Evolutionary conservation across 495 filamentous ascomycete genomes (phyloP).

Genomic region (Tuber microsphaerosporum): DNA sequence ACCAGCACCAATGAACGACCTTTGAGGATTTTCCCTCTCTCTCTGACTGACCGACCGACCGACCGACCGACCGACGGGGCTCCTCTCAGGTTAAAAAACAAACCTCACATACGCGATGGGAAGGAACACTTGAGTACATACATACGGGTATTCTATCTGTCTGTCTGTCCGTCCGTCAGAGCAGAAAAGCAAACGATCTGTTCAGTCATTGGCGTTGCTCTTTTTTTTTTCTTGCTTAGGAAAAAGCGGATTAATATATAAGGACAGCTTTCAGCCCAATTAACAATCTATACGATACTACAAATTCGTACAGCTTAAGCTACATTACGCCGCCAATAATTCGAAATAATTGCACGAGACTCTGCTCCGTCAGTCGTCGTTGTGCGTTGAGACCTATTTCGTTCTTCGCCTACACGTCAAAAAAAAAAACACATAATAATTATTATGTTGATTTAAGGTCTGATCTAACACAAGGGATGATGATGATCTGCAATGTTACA

Average conservation of each 20-base stretch:
- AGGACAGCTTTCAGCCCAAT: constrained; percentile 4
- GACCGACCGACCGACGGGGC: background rate
- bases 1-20: background rate
- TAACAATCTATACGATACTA: background rate
- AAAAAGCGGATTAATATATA: constrained; percentile 3
- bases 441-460: background rate
- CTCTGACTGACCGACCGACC: background rate
- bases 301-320: background rate
- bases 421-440: background rate
- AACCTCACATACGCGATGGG: background rate
- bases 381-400: background rate
- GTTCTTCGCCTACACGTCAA: background rate
- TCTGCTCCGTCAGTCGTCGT: background rate
- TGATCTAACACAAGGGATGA: background rate
- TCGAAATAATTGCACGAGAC: background rate
- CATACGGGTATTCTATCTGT: background rate
- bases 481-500: background rate
- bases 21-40: background rate
- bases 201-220: background rate
- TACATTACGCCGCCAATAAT: background rate
- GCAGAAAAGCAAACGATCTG: background rate
- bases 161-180: background rate
- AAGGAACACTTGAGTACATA: background rate
- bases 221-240: background rate
- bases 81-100: background rate